Percentiles rank a stretch among this genome's conserved stretches.
These are phyloP conservation scores for Wickerhamiella vanderwaltii DNA, from an alignment of 805 yeast species.

Conservation along the genomic window DNA sequence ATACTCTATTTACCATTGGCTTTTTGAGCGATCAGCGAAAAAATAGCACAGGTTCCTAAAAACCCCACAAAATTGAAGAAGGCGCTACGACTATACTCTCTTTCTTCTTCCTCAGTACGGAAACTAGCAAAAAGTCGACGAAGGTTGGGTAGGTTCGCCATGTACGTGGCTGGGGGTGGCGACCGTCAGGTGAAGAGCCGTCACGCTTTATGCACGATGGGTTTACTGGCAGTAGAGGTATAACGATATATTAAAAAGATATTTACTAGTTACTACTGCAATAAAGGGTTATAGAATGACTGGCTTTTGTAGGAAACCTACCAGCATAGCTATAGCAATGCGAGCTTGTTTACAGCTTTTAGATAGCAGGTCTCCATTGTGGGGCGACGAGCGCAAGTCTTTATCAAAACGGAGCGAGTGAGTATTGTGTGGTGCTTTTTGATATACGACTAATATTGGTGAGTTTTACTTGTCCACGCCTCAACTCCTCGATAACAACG, in stretches of 20 bases:
- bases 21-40: conserved; percentile 66
- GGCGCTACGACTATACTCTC: conserved; percentile 62
- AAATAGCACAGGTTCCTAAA: conserved; percentile 65
- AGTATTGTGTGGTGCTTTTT: too few relatives aligned
- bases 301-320: too few relatives aligned
- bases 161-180: not conserved
- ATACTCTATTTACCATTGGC: conserved; percentile 14
- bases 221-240: not conserved
- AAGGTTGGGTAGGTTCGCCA: conserved; percentile 45
- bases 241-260: too few relatives aligned
- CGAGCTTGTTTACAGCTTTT: too few relatives aligned
- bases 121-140: conserved; percentile 71
- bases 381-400: too few relatives aligned
- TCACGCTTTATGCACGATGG: not conserved
- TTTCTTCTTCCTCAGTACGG: conserved; percentile 76
- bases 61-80: conserved; percentile 56
- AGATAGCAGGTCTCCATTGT: too few relatives aligned
- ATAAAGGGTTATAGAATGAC: too few relatives aligned
- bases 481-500: not conserved
- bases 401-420: too few relatives aligned
- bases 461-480: too few relatives aligned
- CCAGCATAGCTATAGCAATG: too few relatives aligned
- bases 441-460: too few relatives aligned
- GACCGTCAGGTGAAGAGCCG: not conserved
- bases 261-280: too few relatives aligned